A percentile compares a stretch with the other conserved stretches of the same genome.
These are phyloP conservation scores for Pelargonium australe DNA, from an alignment of 441 rosid genomes.

Conservation along the genomic window DNA sequence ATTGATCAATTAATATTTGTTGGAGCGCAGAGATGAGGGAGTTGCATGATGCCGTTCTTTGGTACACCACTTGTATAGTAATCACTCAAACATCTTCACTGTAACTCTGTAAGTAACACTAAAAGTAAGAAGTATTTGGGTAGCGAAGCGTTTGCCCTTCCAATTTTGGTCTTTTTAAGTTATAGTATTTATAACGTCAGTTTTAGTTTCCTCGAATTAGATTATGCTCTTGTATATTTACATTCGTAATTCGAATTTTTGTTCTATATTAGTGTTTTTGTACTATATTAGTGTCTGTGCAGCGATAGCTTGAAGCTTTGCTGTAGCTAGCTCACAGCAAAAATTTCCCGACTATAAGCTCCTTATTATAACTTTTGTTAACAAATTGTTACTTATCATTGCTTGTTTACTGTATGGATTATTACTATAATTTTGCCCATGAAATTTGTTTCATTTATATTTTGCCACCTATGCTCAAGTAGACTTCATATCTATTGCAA, in stretches of 20 bases:
- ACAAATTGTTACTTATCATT: too few relatives aligned
- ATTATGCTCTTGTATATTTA: background rate
- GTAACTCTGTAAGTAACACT: background rate
- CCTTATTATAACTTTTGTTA: too few relatives aligned
- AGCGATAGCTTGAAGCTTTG: too few relatives aligned
- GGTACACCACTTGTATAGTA: conserved; percentile 4
- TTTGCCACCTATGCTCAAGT: too few relatives aligned
- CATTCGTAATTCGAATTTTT: background rate
- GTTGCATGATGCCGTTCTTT: background rate
- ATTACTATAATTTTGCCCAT: too few relatives aligned
- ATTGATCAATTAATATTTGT: background rate
- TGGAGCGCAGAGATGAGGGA: background rate
- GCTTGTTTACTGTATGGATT: too few relatives aligned
- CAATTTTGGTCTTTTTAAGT: background rate
- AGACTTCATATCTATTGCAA: too few relatives aligned
- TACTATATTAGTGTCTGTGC: background rate
- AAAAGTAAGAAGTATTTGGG: background rate
- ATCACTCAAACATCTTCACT: background rate
- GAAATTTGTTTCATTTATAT: too few relatives aligned
- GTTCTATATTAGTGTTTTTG: background rate
- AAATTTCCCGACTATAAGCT: too few relatives aligned
- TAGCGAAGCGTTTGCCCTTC: background rate
- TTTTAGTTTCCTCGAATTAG: background rate
- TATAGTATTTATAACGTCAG: background rate
- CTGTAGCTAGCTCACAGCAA: too few relatives aligned